Conservation (phyloP, 306 rosid genomes). For the Heteromeles arbutifolia region DNA sequence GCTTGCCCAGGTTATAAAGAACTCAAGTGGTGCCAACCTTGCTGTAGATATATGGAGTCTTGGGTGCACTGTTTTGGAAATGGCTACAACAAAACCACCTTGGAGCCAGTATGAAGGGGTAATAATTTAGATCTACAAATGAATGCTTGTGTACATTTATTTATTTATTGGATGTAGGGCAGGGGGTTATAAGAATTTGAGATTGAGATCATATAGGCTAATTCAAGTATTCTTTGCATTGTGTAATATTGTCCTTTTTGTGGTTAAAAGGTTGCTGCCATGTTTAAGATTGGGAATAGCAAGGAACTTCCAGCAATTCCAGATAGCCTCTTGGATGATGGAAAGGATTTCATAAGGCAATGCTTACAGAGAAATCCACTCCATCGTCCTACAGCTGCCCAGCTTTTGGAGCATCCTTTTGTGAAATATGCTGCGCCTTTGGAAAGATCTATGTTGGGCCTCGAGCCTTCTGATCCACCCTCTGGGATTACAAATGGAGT, state of each 20-base stretch:
- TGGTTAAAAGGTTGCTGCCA: slow-evolving; percentile 73
- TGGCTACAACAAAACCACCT: slow-evolving; percentile 98
- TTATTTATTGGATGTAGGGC: neutral
- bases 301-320: slow-evolving; percentile 77
- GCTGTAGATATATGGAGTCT: slow-evolving; percentile 99
- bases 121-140: slow-evolving; percentile 24
- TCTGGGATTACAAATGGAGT: slow-evolving; percentile 55
- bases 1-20: slow-evolving; percentile 70
- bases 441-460: slow-evolving; percentile 50
- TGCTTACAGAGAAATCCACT: slow-evolving; percentile 79
- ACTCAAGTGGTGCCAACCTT: slow-evolving; percentile 75
- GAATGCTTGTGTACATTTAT: neutral
- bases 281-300: slow-evolving; percentile 86
- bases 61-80: slow-evolving; percentile 98
- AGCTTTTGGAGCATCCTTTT: slow-evolving; percentile 88
- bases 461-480: slow-evolving; percentile 45
- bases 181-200: neutral
- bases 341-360: slow-evolving; percentile 66
- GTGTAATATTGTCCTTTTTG: slow-evolving; percentile 23
- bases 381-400: slow-evolving; percentile 61
- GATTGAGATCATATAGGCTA: neutral
- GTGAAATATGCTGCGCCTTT: slow-evolving; percentile 59
- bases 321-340: slow-evolving; percentile 71
- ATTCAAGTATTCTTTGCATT: slow-evolving; percentile 5
- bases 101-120: slow-evolving; percentile 99